Conservation (phyloP, 1,139 yeast species). For the Saccharomycopsis crataegensis region DNA sequence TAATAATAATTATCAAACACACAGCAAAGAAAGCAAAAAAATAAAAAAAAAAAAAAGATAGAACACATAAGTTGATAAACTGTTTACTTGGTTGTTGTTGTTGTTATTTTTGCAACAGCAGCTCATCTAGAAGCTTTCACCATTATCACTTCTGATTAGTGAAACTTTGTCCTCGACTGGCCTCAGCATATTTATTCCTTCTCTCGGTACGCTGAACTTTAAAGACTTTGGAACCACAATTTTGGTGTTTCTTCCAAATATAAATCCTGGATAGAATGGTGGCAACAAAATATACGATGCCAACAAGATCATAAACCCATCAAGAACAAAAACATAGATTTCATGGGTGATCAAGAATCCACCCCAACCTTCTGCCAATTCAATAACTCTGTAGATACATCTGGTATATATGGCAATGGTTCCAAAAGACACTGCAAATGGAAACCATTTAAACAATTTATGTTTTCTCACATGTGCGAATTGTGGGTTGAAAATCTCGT, state of each 20-base stretch:
- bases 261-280: slow-evolving; percentile 58
- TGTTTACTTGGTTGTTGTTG: too few relatives aligned
- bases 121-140: too few relatives aligned
- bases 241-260: slow-evolving; percentile 27
- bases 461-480: slow-evolving; percentile 20
- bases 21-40: too few relatives aligned
- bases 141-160: too few relatives aligned
- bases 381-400: slow-evolving; percentile 75
- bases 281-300: slow-evolving; percentile 37
- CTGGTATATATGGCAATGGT: slow-evolving; percentile 59
- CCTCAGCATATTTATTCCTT: background rate
- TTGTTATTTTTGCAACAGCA: too few relatives aligned
- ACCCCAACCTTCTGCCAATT: slow-evolving; percentile 69
- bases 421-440: slow-evolving; percentile 44
- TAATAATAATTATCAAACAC: too few relatives aligned
- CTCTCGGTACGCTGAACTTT: background rate
- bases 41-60: too few relatives aligned
- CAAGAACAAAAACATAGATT: slow-evolving; percentile 65
- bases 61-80: too few relatives aligned
- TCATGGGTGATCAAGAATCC: slow-evolving; percentile 70
- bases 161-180: too few relatives aligned
- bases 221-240: slow-evolving; percentile 15
- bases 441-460: slow-evolving; percentile 38
- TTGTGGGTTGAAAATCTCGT: slow-evolving; percentile 21
- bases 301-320: slow-evolving; percentile 57